Evolutionary conservation across 805 yeast species (phyloP), one percentile per base, ranked within the genome.

Genomic region (Cyberlindnera japonica): DNA sequence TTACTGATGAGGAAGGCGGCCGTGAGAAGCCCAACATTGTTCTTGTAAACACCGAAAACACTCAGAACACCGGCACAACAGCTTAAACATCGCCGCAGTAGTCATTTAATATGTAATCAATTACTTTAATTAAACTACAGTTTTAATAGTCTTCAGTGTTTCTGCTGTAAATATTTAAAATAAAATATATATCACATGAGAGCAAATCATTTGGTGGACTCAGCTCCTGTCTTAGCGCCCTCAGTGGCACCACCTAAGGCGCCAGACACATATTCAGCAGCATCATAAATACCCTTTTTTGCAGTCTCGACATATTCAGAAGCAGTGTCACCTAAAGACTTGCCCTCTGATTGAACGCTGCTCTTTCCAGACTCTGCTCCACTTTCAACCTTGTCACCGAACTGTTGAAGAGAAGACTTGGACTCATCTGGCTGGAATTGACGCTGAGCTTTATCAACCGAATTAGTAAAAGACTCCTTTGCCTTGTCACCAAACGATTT

Each of bases 341-440:
- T 74, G 16, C 58, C 60, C 23, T 25, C 9, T 23, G n/a, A 21
- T 10, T 37, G 27, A n/a, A 39, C 47, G 29, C 39, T 35, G n/a
- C 45, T 23, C 28, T 51, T 49, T 16, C 68, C 80, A 47, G 77
- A 78, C 49, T 74, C 76, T 58, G 71, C 71, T 37, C 83, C 84
- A 42, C 65, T 55, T 54, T 69, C 61, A 47, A 77, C 68, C 41
- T 77, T 63, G 65, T 86, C 96, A 47, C 79, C 71, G 24, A 78
- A 67, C 52, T 79, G 69, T 71, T 89, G 96, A 45, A 75, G 64
- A 48, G 75, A 64, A 33, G 90, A 80, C 73, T 87, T 87, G 54
- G 79, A 70, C 41, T 64, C 64, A 37, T 82, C 80, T 51, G 93
- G 88, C 58, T 78, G 78, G 38, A 71, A 62, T 40, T 71, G 63